These are phyloP conservation scores for Plasmopara viticola DNA, from an alignment of 352 stramenopile species.

Conservation along the genomic window DNA sequence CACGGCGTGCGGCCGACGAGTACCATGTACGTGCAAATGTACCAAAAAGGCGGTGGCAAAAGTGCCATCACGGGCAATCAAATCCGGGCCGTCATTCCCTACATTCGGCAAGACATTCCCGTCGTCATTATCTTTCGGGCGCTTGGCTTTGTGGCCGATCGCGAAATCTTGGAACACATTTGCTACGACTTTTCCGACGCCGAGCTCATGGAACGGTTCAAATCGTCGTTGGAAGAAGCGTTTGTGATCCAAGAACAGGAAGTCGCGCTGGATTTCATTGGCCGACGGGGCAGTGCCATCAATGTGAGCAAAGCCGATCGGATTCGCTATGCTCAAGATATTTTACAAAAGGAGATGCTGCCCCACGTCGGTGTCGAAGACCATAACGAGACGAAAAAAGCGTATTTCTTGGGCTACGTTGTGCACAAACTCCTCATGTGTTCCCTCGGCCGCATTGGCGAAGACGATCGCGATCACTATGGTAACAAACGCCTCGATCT, in stretches of 20 bases:
- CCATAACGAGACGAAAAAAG: conserved; percentile 95
- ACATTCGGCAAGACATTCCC: conserved; percentile 98
- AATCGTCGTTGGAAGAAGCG: conserved; percentile 97
- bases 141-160: conserved; percentile 93
- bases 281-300: conserved; percentile 90
- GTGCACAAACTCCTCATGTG: conserved; percentile 99
- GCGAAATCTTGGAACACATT: conserved; percentile 99
- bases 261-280: conserved; percentile 99
- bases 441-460: conserved; percentile 93
- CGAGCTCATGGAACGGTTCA: conserved; percentile 99
- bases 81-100: conserved; percentile 96
- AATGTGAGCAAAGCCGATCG: conserved; percentile 97
- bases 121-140: conserved; percentile 99
- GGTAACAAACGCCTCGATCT: conserved; percentile 99
- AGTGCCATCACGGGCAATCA: conserved; percentile 96
- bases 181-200: conserved; percentile 97
- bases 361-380: conserved; percentile 98
- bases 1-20: conserved; percentile 92
- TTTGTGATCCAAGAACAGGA: conserved; percentile 98
- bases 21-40: conserved; percentile 99
- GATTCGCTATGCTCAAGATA: conserved; percentile 97
- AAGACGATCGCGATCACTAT: conserved; percentile 99
- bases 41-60: conserved; percentile 92
- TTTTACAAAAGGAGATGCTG: conserved; percentile 99
- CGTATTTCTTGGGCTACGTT: conserved; percentile 98